These are phyloP conservation scores for Gynostemma pentaphyllum DNA, from an alignment of 306 rosid species.

Conservation along the genomic window DNA sequence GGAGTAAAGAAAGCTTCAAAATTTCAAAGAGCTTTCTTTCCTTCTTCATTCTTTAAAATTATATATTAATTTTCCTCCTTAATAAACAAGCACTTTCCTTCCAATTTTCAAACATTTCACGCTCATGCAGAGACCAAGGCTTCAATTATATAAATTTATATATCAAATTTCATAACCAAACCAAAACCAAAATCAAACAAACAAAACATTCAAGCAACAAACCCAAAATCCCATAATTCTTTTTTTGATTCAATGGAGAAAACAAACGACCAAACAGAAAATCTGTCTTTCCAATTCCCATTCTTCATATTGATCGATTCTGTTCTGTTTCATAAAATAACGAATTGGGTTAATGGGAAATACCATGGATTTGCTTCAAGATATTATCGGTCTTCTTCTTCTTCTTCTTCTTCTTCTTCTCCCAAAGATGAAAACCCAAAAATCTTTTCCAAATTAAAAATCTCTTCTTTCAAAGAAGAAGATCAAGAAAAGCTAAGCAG, in stretches of 20 bases:
- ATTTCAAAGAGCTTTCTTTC: too few relatives aligned
- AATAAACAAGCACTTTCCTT: too few relatives aligned
- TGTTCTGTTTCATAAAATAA: not conserved
- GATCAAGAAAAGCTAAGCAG: not conserved
- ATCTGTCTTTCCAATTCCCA: not conserved
- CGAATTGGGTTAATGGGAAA: not conserved
- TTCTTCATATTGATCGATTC: not conserved
- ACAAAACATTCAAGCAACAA: too few relatives aligned
- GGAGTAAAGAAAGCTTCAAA: too few relatives aligned
- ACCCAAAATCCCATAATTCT: too few relatives aligned
- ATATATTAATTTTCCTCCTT: too few relatives aligned
- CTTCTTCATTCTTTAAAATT: too few relatives aligned
- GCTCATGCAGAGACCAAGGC: too few relatives aligned
- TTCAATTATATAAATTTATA: too few relatives aligned
- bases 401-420: not conserved
- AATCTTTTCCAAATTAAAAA: not conserved
- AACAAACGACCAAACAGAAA: not conserved
- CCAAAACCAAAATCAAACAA: too few relatives aligned
- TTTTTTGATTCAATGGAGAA: not conserved
- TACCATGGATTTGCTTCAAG: not conserved
- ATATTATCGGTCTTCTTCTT: not conserved
- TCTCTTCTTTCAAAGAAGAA: not conserved
- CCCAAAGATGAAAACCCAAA: not conserved
- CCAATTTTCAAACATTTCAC: too few relatives aligned
- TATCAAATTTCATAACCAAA: too few relatives aligned